A percentile compares a stretch with the other conserved stretches of the same genome.
Evolutionary conservation across 768 basidiomycete genomes (phyloP).

Genomic region (Crassisporium funariophilum): DNA sequence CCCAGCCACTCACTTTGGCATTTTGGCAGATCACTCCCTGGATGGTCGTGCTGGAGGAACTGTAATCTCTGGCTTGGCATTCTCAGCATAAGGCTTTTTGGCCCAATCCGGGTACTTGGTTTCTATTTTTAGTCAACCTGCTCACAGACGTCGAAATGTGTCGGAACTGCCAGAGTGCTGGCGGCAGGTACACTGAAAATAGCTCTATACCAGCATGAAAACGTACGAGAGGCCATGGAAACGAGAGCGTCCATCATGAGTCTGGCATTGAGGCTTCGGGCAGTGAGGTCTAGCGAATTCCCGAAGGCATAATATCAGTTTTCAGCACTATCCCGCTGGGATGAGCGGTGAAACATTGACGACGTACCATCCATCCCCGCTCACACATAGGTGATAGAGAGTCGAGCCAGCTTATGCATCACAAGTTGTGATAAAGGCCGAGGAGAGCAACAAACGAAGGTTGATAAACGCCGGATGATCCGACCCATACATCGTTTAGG

Average conservation of each 20-base stretch:
- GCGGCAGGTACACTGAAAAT: constrained; percentile 10
- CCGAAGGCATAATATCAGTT: too few species aligned
- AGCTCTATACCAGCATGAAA: constrained; percentile 9
- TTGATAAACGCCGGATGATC: too few species aligned
- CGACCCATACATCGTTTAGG: too few species aligned
- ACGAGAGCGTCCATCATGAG: constrained; percentile 17
- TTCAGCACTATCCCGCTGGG: too few species aligned
- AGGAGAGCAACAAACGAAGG: too few species aligned
- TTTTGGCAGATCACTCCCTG: constrained; percentile 17
- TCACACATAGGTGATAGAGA: too few species aligned
- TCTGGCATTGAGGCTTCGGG: too few species aligned
- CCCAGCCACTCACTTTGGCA: constrained; percentile 12
- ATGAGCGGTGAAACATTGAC: too few species aligned
- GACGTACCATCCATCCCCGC: too few species aligned
- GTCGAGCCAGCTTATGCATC: too few species aligned
- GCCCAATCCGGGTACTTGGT: constrained; percentile 6
- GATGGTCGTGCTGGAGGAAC: constrained; percentile 11
- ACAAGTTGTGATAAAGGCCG: too few species aligned
- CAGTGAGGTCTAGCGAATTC: too few species aligned
- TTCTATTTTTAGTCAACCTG: constrained; percentile 11
- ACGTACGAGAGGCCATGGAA: constrained; percentile 21
- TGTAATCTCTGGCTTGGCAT: constrained; percentile 18
- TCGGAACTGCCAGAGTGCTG: constrained; percentile 12
- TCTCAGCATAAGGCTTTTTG: constrained; percentile 1
- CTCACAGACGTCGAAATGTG: constrained; percentile 18